phyloP scores from a whole-genome alignment of 805 yeast species.

The Candida bentonensis region DNA sequence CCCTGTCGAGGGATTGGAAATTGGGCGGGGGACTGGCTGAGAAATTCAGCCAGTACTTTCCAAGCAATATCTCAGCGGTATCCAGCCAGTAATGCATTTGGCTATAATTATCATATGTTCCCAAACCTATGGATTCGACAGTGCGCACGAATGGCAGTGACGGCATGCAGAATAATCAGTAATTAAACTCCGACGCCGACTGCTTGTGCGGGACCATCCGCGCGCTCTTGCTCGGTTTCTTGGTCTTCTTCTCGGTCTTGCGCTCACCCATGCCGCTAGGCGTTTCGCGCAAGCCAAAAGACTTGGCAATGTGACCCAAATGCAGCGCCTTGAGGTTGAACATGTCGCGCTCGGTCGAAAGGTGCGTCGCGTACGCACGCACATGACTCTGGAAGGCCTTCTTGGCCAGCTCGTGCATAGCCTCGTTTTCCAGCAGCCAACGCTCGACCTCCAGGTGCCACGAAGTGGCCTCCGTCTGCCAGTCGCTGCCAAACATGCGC shows the following conservation, averaged over 20 bases:
- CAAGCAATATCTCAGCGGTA: too few species aligned
- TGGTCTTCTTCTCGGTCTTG: constrained; percentile 12
- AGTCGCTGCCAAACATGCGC: constrained; percentile 29
- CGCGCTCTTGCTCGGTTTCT: constrained; percentile 16
- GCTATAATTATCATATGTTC: too few species aligned
- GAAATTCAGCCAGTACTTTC: too few species aligned
- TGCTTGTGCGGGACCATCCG: constrained; percentile 20
- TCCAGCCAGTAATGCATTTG: too few species aligned
- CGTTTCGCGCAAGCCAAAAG: constrained; percentile 88
- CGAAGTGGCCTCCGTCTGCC: constrained; percentile 94
- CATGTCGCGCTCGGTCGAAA: constrained; percentile 58
- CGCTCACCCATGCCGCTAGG: constrained; percentile 43
- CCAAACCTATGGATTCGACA: too few species aligned
- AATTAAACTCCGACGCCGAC: constrained; percentile 8
- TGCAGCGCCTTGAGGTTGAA: constrained; percentile 78
- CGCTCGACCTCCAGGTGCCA: constrained; percentile 89
- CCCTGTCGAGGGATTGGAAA: too few species aligned
- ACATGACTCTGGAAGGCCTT: constrained; percentile 80
- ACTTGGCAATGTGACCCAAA: constrained; percentile 90
- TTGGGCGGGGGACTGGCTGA: too few species aligned
- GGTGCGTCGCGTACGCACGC: constrained; percentile 93
- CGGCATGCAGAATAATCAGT: constrained; percentile 6
- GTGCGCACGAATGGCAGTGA: too few species aligned
- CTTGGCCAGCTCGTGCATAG: constrained; percentile 50
- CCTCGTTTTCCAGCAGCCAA: constrained; percentile 60